Conservation (phyloP, 2,329 filamentous ascomycete species). For the Beauveria sp. region DNA sequence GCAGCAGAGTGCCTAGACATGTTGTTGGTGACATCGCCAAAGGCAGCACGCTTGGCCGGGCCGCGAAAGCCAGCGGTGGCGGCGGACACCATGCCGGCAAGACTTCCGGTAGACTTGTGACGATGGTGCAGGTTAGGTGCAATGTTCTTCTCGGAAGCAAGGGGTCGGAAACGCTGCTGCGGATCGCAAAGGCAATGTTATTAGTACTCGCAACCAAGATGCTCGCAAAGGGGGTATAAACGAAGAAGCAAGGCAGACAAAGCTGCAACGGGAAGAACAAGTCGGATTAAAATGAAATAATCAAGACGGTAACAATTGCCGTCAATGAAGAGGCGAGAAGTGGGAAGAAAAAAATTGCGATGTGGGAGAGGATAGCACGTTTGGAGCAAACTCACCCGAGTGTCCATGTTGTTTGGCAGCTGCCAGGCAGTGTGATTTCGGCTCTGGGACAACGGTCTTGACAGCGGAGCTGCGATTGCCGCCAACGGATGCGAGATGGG, state of each 20-base stretch:
- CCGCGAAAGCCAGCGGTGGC: slow-evolving; percentile 26
- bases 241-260: slow-evolving; percentile 1
- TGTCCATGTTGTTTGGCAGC: slow-evolving; percentile 24
- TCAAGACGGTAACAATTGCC: slow-evolving; percentile 9
- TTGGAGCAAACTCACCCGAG: slow-evolving; percentile 23
- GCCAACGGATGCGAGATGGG: not conserved
- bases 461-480: slow-evolving; percentile 6
- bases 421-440: slow-evolving; percentile 12
- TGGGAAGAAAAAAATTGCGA: not conserved
- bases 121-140: slow-evolving; percentile 58
- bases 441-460: slow-evolving; percentile 12
- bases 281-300: not conserved
- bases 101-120: slow-evolving; percentile 68
- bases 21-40: slow-evolving; percentile 79
- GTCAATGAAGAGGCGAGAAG: slow-evolving; percentile 1
- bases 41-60: slow-evolving; percentile 66
- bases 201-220: slow-evolving; percentile 5
- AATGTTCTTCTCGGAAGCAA: slow-evolving; percentile 47
- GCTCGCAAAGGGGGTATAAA: slow-evolving; percentile 10
- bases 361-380: slow-evolving; percentile 4
- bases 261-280: slow-evolving; percentile 1
- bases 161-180: slow-evolving; percentile 32
- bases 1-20: slow-evolving; percentile 34
- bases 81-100: slow-evolving; percentile 28
- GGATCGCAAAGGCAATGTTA: not conserved